phyloP scores from a whole-genome alignment of 169 alveolate species.

The Eimeria necatrix region DNA sequence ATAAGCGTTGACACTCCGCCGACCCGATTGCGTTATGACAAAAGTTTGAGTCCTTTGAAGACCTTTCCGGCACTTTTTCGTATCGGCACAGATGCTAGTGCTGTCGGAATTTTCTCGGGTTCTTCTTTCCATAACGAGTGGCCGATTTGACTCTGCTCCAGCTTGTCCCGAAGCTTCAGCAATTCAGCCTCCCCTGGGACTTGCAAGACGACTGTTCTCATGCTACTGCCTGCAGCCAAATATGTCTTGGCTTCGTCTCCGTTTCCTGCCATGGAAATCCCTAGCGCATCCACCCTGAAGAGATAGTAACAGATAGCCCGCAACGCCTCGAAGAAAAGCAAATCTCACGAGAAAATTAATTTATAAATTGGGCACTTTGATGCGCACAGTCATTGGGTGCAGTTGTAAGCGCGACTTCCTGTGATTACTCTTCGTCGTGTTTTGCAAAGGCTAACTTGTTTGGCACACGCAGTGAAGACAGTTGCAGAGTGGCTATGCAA shows the following conservation, averaged over 20 bases:
- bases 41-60: constrained; percentile 73
- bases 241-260: constrained; percentile 74
- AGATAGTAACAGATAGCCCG: not conserved
- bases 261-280: constrained; percentile 58
- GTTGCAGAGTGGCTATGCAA: too few relatives aligned
- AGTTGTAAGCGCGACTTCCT: too few relatives aligned
- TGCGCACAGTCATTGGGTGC: too few relatives aligned
- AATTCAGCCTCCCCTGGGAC: constrained; percentile 76
- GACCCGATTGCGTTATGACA: not conserved
- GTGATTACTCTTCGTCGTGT: too few relatives aligned
- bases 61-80: constrained; percentile 36
- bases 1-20: too few relatives aligned
- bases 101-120: constrained; percentile 87
- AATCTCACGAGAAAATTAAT: too few relatives aligned
- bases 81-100: constrained; percentile 84
- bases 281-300: constrained; percentile 72
- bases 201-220: constrained; percentile 85
- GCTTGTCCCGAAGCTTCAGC: constrained; percentile 69
- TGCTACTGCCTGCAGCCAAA: constrained; percentile 80
- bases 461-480: too few relatives aligned
- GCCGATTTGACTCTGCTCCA: constrained; percentile 64
- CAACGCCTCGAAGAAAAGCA: too few relatives aligned
- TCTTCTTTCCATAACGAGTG: constrained; percentile 86
- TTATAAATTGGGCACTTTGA: too few relatives aligned
- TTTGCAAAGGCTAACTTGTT: too few relatives aligned